Base-by-base conservation (phyloP, 805 yeast genomes). In the Diddensiella transvaalensis region DNA sequence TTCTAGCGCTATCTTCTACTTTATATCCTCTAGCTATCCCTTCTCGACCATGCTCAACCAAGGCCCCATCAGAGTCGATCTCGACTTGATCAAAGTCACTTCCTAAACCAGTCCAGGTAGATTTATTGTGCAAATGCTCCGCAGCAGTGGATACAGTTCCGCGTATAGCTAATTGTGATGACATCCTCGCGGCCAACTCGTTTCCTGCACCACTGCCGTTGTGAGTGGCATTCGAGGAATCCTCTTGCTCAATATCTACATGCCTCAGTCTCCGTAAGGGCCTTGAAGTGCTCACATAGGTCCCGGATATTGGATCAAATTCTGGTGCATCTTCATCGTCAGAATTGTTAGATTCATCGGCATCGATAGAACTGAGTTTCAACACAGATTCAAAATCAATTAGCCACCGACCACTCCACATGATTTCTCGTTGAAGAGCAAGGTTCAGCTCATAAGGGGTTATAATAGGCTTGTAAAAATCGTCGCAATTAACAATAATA, bases 361-460 rank as follows among this genome's bases (percentile, higher is more conserved):
- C 46, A 4, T 55, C 60, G 3, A 52, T 50, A 3, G 49, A 59
- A 3, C 65, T 58, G 11, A 26, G 32, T 6, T 61, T 65, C 54
- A 82, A 61, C 3, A 83, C 70, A 2, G 79, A 75, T 35, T 77
- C 78, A 65, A 90, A 89, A 57, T 86, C 93, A 0, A 88, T 80
- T 8, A 86, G 77, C 98, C 99, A 93, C 56, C 85, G 77, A 1
- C 98, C 98, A 0, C 95, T 83, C 99, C 99, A 93, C 1, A 80
- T 72, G 19, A 87, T 73, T 53, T 85, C 88, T 21, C 78, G 80
- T 52, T 78, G 77, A 49, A 93, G 73, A 0, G 98, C 96, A 64
- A 91, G 68, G 42, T 83, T 77, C 36, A 93, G 70, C 64, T 93
- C 99, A 65, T 87, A 91, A 0, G 98, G 98, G 0, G 99, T 93